Evolutionary conservation across 2,329 filamentous ascomycete genomes (phyloP).

Genomic region (Fusarium tuaranense): DNA sequence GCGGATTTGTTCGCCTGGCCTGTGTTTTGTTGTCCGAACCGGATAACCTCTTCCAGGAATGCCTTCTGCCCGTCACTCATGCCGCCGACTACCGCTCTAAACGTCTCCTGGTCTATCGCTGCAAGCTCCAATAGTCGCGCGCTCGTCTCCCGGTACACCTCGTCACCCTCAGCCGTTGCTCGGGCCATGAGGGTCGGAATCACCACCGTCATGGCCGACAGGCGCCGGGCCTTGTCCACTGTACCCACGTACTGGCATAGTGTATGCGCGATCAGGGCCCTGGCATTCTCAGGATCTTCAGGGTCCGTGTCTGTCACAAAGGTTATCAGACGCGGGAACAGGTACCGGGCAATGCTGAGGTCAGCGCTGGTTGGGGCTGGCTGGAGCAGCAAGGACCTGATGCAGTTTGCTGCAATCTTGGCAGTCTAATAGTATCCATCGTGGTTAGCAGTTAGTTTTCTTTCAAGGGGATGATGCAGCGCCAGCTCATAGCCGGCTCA

Average conservation of each 20-base stretch:
- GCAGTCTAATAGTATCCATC: slow-evolving; percentile 68
- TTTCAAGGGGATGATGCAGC: neutral
- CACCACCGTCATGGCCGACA: slow-evolving; percentile 78
- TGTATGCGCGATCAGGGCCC: slow-evolving; percentile 77
- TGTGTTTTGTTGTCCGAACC: slow-evolving; percentile 67
- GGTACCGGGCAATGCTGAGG: slow-evolving; percentile 77
- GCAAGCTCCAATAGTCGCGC: slow-evolving; percentile 84
- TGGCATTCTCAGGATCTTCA: slow-evolving; percentile 84
- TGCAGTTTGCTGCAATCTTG: slow-evolving; percentile 90
- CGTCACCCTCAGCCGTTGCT: slow-evolving; percentile 72
- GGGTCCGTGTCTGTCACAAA: slow-evolving; percentile 78
- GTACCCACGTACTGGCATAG: slow-evolving; percentile 77
- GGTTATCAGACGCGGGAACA: slow-evolving; percentile 79
- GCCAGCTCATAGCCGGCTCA: neutral
- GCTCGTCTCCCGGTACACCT: slow-evolving; percentile 79
- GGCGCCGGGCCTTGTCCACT: slow-evolving; percentile 57
- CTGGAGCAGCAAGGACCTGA: slow-evolving; percentile 83
- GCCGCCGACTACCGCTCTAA: slow-evolving; percentile 78
- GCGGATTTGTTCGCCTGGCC: slow-evolving; percentile 54
- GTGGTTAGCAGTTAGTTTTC: slow-evolving; percentile 16
- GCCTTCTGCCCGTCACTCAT: slow-evolving; percentile 78
- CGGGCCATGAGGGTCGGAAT: slow-evolving; percentile 81
- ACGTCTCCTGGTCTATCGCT: slow-evolving; percentile 76
- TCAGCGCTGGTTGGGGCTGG: slow-evolving; percentile 72
- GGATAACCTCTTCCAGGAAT: slow-evolving; percentile 85